Evolutionary conservation across 495 filamentous ascomycete genomes (phyloP), one percentile per base, ranked within the genome.

Genomic region (Penicillium manginii): DNA sequence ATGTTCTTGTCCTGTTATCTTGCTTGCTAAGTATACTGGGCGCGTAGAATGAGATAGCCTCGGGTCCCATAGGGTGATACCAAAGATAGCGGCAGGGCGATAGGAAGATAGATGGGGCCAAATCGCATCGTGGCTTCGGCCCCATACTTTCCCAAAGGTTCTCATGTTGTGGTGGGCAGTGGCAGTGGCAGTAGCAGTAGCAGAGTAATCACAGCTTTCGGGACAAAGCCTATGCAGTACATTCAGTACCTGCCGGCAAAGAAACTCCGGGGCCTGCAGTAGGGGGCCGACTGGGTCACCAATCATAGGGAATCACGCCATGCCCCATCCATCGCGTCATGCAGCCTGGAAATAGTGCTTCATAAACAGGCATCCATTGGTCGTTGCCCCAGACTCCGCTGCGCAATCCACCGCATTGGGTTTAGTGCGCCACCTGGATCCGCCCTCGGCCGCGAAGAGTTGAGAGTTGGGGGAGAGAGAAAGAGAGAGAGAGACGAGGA

Each of bases 321-420:
- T 66, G 40, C 60, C 53, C 46, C 53, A 55, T 64, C 35, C 60
- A 69, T 75, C 66, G 69, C 74, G 71, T 77, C 71, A 77, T 74
- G 73, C 69, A 73, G 29, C 50, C 60, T 67, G 66, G 55, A 66
- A 67, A 71, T 75, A 74, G 73, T 73, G 66, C 66, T 56, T 37
- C 12, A 37, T 14, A n/a, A 37, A n/a, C 15, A 37, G 35, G 35
- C 35, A n/a, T 4, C 49, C 37, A 73, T 75, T 74, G 69, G 73
- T 15, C 11, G 19, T 29, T 58, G 40, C 50, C 67, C 60, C 62
- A 60, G 51, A 62, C 62, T 69, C 60, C 59, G 51, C 67, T 70
- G 72, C 63, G 62, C 69, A 66, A 57, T 57, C 47, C 43, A 43
- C 60, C 65, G 57, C 50, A 65, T 70, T 6, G 11, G 62, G 74